Evolutionary conservation across 176 grass and related monocot species (phyloP), one percentile per base, ranked within the genome.

Genomic region (Typha latifolia): DNA sequence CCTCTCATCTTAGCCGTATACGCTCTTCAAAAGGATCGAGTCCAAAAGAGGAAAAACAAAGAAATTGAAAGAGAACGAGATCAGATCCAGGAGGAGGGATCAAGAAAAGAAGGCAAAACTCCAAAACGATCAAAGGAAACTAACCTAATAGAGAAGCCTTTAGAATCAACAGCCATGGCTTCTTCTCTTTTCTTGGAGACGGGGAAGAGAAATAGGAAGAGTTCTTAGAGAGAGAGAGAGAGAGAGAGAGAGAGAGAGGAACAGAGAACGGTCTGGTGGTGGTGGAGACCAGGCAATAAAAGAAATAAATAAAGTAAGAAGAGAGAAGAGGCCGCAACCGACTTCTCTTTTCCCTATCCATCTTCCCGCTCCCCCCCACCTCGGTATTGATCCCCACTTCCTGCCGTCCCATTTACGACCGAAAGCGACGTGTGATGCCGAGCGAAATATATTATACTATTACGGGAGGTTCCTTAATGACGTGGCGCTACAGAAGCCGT

Each of bases 81-180:
- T 15, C 22, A 13, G 47, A 43, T 63, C 48, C 48, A 32, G 47
- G 9, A 8, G 12, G 9, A 43, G 37, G 37, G 12, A 49, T 27
- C 12, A 14, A 11, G 12, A 26, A 12, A 68, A 68, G n/a, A 26
- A 23, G 66, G 24, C n/a, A 51, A 51, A 43, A 43, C 7, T 43
- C 21, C 47, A 11, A 68, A 14, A 0, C 31, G 56, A 43, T 43
- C 24, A 27, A 0, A 3, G 19, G 5, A 18, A 20, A 65, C 76
- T 5, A 0, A 87, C 85, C 85, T 75, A 61, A 87, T 87, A 43
- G 80, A 87, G 72, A 87, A 87, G 64, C 66, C 26, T 12, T 27
- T 47, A 20, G 50, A 70, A 2, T 48, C 63, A 24, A 57, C 49
- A 34, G 64, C 76, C 85, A 83, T 83, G 49, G 76, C 32, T 5